Percentiles rank a stretch among this genome's conserved stretches.
These are phyloP conservation scores for Begonia loranthoides DNA, from an alignment of 306 rosid genomes.

Conservation along the genomic window DNA sequence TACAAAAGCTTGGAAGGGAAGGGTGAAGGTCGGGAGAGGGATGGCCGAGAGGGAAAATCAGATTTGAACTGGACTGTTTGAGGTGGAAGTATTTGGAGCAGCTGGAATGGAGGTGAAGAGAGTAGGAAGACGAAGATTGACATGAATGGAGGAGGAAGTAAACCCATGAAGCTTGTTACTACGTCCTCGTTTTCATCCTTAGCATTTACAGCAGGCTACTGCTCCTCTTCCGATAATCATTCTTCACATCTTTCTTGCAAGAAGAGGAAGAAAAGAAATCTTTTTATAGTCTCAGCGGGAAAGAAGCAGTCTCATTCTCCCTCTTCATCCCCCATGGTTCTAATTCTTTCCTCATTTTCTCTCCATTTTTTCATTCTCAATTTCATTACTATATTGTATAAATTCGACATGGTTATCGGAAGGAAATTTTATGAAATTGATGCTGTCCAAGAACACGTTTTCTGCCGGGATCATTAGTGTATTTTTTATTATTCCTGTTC, in stretches of 20 bases:
- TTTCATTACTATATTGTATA: neutral
- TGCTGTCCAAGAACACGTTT: too few relatives aligned
- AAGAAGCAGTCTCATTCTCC: slow-evolving; percentile 13
- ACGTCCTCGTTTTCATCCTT: neutral
- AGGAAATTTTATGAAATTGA: too few relatives aligned
- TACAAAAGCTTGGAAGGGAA: too few relatives aligned
- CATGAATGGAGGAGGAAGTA: slow-evolving; percentile 2
- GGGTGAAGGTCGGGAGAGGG: too few relatives aligned
- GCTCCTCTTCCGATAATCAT: neutral
- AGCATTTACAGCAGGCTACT: neutral
- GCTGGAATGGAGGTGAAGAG: neutral
- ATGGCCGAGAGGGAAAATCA: too few relatives aligned
- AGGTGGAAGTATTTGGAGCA: too few relatives aligned
- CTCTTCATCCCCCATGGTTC: slow-evolving; percentile 12
- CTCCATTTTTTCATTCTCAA: neutral
- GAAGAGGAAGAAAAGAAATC: slow-evolving; percentile 7
- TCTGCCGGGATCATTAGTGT: too few relatives aligned
- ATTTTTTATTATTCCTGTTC: too few relatives aligned
- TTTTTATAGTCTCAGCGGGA: slow-evolving; percentile 9
- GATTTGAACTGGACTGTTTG: too few relatives aligned
- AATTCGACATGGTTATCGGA: too few relatives aligned
- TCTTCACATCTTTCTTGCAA: neutral
- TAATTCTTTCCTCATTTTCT: too few relatives aligned
- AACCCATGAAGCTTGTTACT: slow-evolving; percentile 4
- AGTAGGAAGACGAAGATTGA: slow-evolving; percentile 3